These are phyloP conservation scores for Mallotus repandus DNA, from an alignment of 441 rosid genomes.

Conservation along the genomic window DNA sequence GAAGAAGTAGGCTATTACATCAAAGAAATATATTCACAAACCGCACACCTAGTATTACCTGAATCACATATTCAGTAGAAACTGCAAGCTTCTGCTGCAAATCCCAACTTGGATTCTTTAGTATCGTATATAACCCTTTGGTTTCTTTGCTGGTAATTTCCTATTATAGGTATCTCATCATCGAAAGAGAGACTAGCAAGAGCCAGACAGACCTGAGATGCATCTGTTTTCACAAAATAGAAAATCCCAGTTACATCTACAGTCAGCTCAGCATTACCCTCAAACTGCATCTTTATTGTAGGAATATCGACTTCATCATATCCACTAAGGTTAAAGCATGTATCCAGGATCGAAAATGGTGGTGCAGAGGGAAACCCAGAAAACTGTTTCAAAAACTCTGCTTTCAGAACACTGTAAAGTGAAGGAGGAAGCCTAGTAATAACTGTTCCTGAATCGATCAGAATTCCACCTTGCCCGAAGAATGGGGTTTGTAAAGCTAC, in stretches of 20 bases:
- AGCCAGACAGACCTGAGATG: slow-evolving; percentile 86
- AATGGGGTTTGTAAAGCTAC: slow-evolving; percentile 37
- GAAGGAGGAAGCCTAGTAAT: slow-evolving; percentile 78
- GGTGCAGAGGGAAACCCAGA: slow-evolving; percentile 67
- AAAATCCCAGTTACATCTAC: slow-evolving; percentile 76
- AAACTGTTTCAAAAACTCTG: slow-evolving; percentile 70
- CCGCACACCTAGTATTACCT: background rate
- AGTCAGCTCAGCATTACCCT: slow-evolving; percentile 51
- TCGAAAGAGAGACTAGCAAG: slow-evolving; percentile 73
- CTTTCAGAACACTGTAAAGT: slow-evolving; percentile 60
- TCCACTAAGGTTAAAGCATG: slow-evolving; percentile 74
- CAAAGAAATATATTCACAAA: slow-evolving; percentile 17
- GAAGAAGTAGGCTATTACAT: slow-evolving; percentile 6
- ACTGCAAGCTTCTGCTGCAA: slow-evolving; percentile 78
- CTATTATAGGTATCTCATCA: slow-evolving; percentile 71
- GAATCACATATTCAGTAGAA: slow-evolving; percentile 31
- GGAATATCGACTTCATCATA: slow-evolving; percentile 75
- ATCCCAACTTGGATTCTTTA: slow-evolving; percentile 59
- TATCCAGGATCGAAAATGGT: slow-evolving; percentile 67
- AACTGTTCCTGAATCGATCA: slow-evolving; percentile 89
- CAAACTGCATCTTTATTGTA: slow-evolving; percentile 51
- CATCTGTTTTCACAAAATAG: slow-evolving; percentile 73
- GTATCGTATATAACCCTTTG: slow-evolving; percentile 84
- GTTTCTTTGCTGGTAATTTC: slow-evolving; percentile 88
- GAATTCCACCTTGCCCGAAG: slow-evolving; percentile 46